phyloP scores from a whole-genome alignment of 306 rosid genomes.

The Prunus kanzakura region DNA sequence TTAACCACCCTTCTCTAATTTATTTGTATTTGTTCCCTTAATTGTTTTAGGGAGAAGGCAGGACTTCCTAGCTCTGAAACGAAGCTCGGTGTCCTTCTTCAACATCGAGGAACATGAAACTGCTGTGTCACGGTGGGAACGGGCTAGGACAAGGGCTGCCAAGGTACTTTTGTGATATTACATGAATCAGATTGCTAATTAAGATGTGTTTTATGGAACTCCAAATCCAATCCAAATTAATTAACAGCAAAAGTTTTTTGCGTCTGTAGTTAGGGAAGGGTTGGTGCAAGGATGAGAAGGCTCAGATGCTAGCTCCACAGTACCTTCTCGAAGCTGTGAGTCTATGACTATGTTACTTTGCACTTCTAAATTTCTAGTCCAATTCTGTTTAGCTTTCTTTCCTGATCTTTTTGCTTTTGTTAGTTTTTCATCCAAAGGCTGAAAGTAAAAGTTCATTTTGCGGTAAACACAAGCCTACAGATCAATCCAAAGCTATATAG shows the following conservation, averaged over 20 bases:
- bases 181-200: neutral
- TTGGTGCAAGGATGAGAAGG: slow-evolving; percentile 44
- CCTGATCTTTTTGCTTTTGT: too few species aligned
- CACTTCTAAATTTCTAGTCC: neutral
- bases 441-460: too few species aligned
- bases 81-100: slow-evolving; percentile 45
- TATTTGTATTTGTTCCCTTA: neutral
- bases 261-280: slow-evolving; percentile 47
- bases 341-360: neutral
- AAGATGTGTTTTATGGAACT: neutral
- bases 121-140: slow-evolving; percentile 39
- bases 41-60: slow-evolving; percentile 48
- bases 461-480: too few species aligned
- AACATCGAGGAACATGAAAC: slow-evolving; percentile 41
- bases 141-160: slow-evolving; percentile 48
- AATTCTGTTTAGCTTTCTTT: neutral
- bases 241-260: neutral
- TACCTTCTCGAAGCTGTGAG: slow-evolving; percentile 65
- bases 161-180: slow-evolving; percentile 27
- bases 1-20: neutral
- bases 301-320: slow-evolving; percentile 50
- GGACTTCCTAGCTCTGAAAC: slow-evolving; percentile 38
- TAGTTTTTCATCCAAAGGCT: too few species aligned
- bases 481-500: too few species aligned
- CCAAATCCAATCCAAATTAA: neutral